Evolutionary conservation across 1,284 basidiomycete species (phyloP).

Genomic region (Trichosporon sp.): DNA sequence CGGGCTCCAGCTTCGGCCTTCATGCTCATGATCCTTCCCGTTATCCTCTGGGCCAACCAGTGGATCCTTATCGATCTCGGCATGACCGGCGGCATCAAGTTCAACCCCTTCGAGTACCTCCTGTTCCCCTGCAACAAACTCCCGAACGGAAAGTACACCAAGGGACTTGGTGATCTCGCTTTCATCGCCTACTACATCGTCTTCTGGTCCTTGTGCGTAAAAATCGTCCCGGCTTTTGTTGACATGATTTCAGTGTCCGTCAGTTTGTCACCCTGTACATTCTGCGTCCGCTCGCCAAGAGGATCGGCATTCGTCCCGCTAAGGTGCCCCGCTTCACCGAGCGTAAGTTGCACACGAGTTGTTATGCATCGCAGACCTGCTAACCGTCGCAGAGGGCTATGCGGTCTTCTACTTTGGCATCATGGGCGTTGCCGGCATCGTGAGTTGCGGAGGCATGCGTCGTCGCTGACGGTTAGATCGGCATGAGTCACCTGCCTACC

Average conservation of each 20-base stretch:
- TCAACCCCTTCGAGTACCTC: slow-evolving; percentile 71
- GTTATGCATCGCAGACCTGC: neutral
- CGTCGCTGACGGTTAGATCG: slow-evolving; percentile 53
- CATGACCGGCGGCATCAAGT: slow-evolving; percentile 47
- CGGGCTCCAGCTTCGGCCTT: slow-evolving; percentile 58
- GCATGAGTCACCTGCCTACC: slow-evolving; percentile 80
- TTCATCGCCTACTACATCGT: slow-evolving; percentile 86
- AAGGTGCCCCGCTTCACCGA: slow-evolving; percentile 83
- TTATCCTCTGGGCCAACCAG: slow-evolving; percentile 71
- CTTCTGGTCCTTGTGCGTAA: slow-evolving; percentile 70
- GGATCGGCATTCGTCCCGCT: slow-evolving; percentile 59
- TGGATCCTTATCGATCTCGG: slow-evolving; percentile 48
- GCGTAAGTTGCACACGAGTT: slow-evolving; percentile 52
- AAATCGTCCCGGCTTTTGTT: neutral
- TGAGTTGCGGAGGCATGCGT: slow-evolving; percentile 49
- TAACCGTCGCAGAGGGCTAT: slow-evolving; percentile 58
- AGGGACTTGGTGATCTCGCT: slow-evolving; percentile 69
- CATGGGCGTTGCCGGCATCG: slow-evolving; percentile 69
- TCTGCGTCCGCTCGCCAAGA: slow-evolving; percentile 64
- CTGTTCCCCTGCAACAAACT: slow-evolving; percentile 70
- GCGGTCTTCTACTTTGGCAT: slow-evolving; percentile 71
- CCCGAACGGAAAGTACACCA: slow-evolving; percentile 60
- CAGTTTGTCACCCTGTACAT: slow-evolving; percentile 68
- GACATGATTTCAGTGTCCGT: slow-evolving; percentile 53
- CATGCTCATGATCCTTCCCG: slow-evolving; percentile 65